These are phyloP conservation scores for Udeniomyces megalosporus DNA, from an alignment of 768 basidiomycete species.

Conservation along the genomic window DNA sequence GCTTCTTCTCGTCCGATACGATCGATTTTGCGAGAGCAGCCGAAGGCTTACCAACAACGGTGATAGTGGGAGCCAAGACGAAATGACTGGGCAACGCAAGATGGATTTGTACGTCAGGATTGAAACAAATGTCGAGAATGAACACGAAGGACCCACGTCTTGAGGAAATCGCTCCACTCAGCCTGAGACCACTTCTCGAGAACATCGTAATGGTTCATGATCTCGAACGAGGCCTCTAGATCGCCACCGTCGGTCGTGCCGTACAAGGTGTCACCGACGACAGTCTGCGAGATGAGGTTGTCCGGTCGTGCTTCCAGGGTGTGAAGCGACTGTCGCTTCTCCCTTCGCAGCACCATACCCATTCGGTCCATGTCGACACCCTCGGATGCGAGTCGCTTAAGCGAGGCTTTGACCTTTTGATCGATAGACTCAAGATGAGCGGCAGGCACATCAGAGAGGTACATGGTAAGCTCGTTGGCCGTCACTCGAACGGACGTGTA, in stretches of 20 bases:
- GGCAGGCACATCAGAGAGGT: slow-evolving; percentile 66
- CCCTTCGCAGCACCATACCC: slow-evolving; percentile 65
- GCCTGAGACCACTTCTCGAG: slow-evolving; percentile 55
- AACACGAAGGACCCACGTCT: slow-evolving; percentile 39
- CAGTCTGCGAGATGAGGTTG: slow-evolving; percentile 50
- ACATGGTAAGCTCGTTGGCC: slow-evolving; percentile 54
- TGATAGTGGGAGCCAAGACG: slow-evolving; percentile 50
- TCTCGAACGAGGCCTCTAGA: slow-evolving; percentile 53
- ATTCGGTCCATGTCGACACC: slow-evolving; percentile 86
- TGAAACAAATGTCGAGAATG: neutral
- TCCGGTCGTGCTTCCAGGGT: slow-evolving; percentile 14
- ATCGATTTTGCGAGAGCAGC: slow-evolving; percentile 62
- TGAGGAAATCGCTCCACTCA: slow-evolving; percentile 62
- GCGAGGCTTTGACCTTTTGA: slow-evolving; percentile 47
- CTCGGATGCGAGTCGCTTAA: slow-evolving; percentile 50
- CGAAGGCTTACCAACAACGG: slow-evolving; percentile 79
- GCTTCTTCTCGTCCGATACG: slow-evolving; percentile 61
- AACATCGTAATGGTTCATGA: slow-evolving; percentile 52
- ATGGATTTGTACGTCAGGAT: neutral
- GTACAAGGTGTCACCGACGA: slow-evolving; percentile 75
- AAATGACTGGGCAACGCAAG: slow-evolving; percentile 45
- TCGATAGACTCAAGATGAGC: slow-evolving; percentile 62
- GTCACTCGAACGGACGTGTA: slow-evolving; percentile 59
- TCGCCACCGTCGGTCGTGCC: slow-evolving; percentile 69
- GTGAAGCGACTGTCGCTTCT: slow-evolving; percentile 51